phyloP scores from a whole-genome alignment of 2,329 filamentous ascomycete species.

The Pseudogymnoascus sp. region DNA sequence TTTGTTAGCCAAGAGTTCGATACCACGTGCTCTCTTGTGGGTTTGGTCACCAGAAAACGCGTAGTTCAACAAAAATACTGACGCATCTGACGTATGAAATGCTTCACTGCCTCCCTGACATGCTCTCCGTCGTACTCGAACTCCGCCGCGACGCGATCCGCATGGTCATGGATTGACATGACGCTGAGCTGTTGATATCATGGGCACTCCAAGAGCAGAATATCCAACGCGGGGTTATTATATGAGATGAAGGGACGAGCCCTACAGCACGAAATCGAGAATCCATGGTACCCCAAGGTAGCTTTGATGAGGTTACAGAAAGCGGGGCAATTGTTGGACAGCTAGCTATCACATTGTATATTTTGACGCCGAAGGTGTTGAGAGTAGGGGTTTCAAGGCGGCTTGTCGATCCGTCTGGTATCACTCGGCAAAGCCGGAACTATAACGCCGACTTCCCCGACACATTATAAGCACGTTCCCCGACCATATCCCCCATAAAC shows the following conservation, averaged over 20 bases:
- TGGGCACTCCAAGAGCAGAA: not conserved
- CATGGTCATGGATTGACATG: slow-evolving; percentile 63
- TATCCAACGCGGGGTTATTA: not conserved
- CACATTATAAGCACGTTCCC: slow-evolving; percentile 3
- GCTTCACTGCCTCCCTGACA: slow-evolving; percentile 72
- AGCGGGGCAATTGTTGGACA: not conserved
- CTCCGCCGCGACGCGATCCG: slow-evolving; percentile 71
- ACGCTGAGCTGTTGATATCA: slow-evolving; percentile 38
- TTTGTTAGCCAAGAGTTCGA: not conserved
- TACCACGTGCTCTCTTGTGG: slow-evolving; percentile 3
- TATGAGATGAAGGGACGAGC: not conserved
- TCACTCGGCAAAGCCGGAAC: not conserved
- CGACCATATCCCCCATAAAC: not conserved
- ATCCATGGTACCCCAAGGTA: not conserved
- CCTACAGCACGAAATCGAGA: not conserved
- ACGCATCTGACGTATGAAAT: slow-evolving; percentile 85
- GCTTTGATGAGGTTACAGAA: slow-evolving; percentile 6
- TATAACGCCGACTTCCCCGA: not conserved
- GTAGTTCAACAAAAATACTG: slow-evolving; percentile 37
- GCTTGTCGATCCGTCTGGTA: not conserved
- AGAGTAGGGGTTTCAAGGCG: not conserved
- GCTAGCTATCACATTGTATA: not conserved
- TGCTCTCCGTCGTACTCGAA: slow-evolving; percentile 78
- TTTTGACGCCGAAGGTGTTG: not conserved
- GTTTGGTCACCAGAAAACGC: slow-evolving; percentile 19